These are phyloP conservation scores for Pythium pyrilobum DNA, from an alignment of 352 stramenopile species.

Conservation along the genomic window DNA sequence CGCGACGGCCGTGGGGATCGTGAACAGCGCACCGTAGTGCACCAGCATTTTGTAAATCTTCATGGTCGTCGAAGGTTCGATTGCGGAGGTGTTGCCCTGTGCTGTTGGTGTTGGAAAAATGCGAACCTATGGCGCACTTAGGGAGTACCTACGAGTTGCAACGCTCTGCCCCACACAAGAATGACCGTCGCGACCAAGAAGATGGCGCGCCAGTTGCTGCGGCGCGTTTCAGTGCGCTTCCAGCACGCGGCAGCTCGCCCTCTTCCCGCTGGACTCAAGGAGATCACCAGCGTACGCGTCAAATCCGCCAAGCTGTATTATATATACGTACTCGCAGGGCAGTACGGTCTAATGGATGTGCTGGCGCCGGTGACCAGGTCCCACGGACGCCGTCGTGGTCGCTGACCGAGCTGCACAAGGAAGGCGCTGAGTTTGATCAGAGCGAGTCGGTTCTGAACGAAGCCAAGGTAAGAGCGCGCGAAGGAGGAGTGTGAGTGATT, in stretches of 20 bases:
- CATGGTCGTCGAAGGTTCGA: slow-evolving; percentile 23
- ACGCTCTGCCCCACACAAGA: not conserved
- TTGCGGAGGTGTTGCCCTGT: too few species aligned
- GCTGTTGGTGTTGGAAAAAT: too few species aligned
- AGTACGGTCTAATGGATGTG: not conserved
- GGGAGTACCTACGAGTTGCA: slow-evolving; percentile 2
- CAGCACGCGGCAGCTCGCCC: slow-evolving; percentile 3
- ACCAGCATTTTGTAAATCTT: slow-evolving; percentile 83
- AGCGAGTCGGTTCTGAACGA: slow-evolving; percentile 50
- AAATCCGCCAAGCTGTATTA: too few species aligned
- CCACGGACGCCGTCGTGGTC: slow-evolving; percentile 75
- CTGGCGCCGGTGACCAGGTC: slow-evolving; percentile 35
- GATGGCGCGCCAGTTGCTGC: slow-evolving; percentile 21
- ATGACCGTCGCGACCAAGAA: not conserved
- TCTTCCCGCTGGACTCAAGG: slow-evolving; percentile 45
- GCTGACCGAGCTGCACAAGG: slow-evolving; percentile 70
- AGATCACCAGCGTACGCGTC: slow-evolving; percentile 55
- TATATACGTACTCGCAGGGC: too few species aligned
- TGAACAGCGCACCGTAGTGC: slow-evolving; percentile 72
- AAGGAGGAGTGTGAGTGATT: not conserved
- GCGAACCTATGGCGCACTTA: slow-evolving; percentile 12
- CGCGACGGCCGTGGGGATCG: slow-evolving; percentile 57
- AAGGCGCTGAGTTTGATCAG: slow-evolving; percentile 34
- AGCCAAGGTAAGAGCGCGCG: slow-evolving; percentile 34
- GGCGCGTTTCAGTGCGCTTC: slow-evolving; percentile 11